Conservation (phyloP, 2,329 filamentous ascomycete species). For the Fusarium sp. region DNA sequence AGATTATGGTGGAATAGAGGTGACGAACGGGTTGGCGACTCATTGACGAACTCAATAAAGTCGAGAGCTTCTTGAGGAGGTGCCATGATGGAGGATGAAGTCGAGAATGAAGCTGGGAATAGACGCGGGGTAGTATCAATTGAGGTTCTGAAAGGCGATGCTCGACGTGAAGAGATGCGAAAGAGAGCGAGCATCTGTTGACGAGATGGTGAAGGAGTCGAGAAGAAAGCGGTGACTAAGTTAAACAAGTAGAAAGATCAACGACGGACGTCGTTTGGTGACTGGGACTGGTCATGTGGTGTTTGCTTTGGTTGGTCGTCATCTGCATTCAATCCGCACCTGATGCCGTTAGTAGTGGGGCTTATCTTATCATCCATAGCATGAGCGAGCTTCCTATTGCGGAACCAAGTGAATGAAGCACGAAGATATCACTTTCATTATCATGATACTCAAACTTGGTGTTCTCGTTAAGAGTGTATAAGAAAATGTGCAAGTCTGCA, state of each 20-base stretch:
- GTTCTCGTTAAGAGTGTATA: not conserved
- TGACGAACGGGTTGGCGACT: constrained; percentile 85
- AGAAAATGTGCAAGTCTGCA: not conserved
- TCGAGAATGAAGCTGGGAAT: constrained; percentile 39
- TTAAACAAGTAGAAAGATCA: not conserved
- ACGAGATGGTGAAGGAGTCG: not conserved
- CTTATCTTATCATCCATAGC: constrained; percentile 31
- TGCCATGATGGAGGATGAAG: constrained; percentile 56
- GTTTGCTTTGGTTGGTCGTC: constrained; percentile 7
- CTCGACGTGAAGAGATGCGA: constrained; percentile 24
- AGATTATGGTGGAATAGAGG: not conserved
- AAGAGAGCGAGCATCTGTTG: constrained; percentile 35
- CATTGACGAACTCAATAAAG: constrained; percentile 93
- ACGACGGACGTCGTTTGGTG: not conserved
- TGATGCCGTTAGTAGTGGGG: constrained; percentile 9
- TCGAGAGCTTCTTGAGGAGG: constrained; percentile 72
- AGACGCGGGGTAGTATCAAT: constrained; percentile 8
- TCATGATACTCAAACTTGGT: not conserved
- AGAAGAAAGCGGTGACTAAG: constrained; percentile 18
- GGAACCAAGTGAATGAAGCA: not conserved
- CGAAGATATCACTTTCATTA: not conserved
- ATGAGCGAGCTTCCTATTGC: constrained; percentile 1
- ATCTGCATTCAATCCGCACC: constrained; percentile 8
- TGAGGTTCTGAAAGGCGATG: constrained; percentile 16
- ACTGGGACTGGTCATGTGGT: constrained; percentile 3